phyloP scores from a whole-genome alignment of 73 alveolate genomes.

The Symbiodinium natans region DNA sequence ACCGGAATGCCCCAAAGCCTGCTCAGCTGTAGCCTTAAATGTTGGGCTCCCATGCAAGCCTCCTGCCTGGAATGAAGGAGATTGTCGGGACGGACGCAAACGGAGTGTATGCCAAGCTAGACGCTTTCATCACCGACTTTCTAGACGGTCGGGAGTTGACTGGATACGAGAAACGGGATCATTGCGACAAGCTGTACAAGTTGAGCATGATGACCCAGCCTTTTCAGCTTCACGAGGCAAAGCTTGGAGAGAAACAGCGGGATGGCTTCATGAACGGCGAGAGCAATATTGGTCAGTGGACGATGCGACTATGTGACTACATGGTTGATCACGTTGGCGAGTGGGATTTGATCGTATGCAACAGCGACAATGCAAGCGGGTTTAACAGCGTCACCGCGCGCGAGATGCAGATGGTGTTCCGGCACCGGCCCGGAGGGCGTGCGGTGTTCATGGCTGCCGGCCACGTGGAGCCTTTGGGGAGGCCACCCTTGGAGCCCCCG shows the following conservation, averaged over 20 bases:
- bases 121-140: not conserved
- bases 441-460: slow-evolving; percentile 60
- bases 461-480: slow-evolving; percentile 13
- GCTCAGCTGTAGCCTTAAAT: too few species aligned
- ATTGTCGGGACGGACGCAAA: slow-evolving; percentile 59
- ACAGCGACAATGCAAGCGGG: slow-evolving; percentile 21
- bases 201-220: too few species aligned
- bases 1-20: too few species aligned
- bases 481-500: slow-evolving; percentile 75
- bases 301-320: slow-evolving; percentile 87
- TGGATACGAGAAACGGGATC: not conserved
- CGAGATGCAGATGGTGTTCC: slow-evolving; percentile 90
- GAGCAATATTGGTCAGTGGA: slow-evolving; percentile 74
- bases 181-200: slow-evolving; percentile 41
- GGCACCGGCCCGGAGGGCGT: slow-evolving; percentile 70
- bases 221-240: too few species aligned
- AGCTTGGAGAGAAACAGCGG: too few species aligned
- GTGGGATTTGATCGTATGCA: slow-evolving; percentile 86
- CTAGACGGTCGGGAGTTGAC: not conserved
- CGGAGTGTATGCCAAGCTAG: not conserved
- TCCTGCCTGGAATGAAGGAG: too few species aligned
- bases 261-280: slow-evolving; percentile 66
- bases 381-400: slow-evolving; percentile 36
- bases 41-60: too few species aligned
- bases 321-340: slow-evolving; percentile 90